These are phyloP conservation scores for Persicaria tinctoria DNA, from an alignment of 148 eudicot species.

Conservation along the genomic window DNA sequence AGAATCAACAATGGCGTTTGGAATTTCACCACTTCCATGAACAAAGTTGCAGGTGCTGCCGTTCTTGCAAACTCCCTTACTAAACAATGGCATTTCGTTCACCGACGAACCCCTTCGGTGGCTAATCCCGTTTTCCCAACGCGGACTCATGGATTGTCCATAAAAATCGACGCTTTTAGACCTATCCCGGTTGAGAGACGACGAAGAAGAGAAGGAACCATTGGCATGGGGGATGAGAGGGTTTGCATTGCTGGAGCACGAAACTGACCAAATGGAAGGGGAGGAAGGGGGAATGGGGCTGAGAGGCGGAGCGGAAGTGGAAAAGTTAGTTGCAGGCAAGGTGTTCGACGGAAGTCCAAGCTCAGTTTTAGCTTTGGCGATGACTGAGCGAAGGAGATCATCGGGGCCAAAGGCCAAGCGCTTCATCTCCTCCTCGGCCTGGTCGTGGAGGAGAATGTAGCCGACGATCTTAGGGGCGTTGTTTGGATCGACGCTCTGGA, in stretches of 20 bases:
- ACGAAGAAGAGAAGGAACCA: constrained; percentile 22
- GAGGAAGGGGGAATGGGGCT: constrained; percentile 35
- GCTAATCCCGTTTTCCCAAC: constrained; percentile 18
- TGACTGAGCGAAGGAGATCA: constrained; percentile 24
- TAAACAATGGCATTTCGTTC: constrained; percentile 41
- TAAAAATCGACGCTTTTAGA: constrained; percentile 24
- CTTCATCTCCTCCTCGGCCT: constrained; percentile 58
- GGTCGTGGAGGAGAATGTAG: constrained; percentile 43
- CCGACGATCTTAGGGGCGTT: constrained; percentile 66
- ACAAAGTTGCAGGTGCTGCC: constrained; percentile 50
- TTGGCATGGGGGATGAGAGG: constrained; percentile 30
- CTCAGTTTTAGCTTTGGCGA: constrained; percentile 39
- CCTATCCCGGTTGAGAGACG: constrained; percentile 14
- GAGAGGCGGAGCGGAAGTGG: constrained; percentile 15
- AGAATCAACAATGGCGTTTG: constrained; percentile 27
- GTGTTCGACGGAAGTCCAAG: constrained; percentile 39
- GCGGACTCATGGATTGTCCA: constrained; percentile 26
- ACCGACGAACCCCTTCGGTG: constrained; percentile 63
- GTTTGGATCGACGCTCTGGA: constrained; percentile 61
- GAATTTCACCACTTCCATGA: constrained; percentile 32
- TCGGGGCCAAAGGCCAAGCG: constrained; percentile 61
- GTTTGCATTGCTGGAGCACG: constrained; percentile 28
- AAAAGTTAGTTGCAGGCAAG: constrained; percentile 23
- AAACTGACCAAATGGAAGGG: constrained; percentile 39
- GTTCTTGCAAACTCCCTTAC: constrained; percentile 67